Base-by-base conservation (phyloP, 129 eudicot species). In the Chrysanthemum lavandulifolium region DNA sequence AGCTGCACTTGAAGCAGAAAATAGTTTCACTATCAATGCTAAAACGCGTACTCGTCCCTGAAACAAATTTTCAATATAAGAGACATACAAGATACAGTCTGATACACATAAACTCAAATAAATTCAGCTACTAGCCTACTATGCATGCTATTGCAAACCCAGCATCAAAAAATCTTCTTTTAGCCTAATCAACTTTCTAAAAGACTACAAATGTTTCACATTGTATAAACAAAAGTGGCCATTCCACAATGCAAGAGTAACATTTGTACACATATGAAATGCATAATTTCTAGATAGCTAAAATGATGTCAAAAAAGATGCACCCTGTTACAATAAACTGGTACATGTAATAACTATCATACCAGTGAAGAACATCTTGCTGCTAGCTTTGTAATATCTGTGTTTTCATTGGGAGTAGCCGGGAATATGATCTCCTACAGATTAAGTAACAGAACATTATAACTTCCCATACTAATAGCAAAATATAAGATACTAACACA, bases 21-120 rank as follows among this genome's bases (percentile, higher is more conserved):
- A 94, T 40, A 94, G 88, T 81, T 86, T 94, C 87, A 90, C 98
- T 27, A 90, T 80, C 79, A 94, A 80, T 15, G 97, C 88, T 73
- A 94, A 73, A 73, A 94, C 81, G 45, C 98, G 92, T 48, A 88
- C 86, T 74, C 97, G 85, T 74, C 89, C 98, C 98, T 94, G 84
- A 77, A 63, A 72, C 1, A 61, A 5, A 57, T n/a, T 53, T 5
- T 19, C 5, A 12, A 4, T 7, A 67, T 67, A 13, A 21, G 59
- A 67, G 4, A 65, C 67, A 48, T 8, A 16, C 7, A 19, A 40
- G 47, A 1, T 40, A n/a, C n/a, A n/a, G n/a, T n/a, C n/a, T n/a
- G n/a, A n/a, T n/a, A 16, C 33, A 50, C 25, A 53, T 1, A 53
- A 53, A 53, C 18, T 10, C 18, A 53, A 53, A 13, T 16, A 53